Percentiles rank a stretch among this genome's conserved stretches.
phyloP scores from a whole-genome alignment of 164 flowering plant species.

The Vitis vinifera region DNA sequence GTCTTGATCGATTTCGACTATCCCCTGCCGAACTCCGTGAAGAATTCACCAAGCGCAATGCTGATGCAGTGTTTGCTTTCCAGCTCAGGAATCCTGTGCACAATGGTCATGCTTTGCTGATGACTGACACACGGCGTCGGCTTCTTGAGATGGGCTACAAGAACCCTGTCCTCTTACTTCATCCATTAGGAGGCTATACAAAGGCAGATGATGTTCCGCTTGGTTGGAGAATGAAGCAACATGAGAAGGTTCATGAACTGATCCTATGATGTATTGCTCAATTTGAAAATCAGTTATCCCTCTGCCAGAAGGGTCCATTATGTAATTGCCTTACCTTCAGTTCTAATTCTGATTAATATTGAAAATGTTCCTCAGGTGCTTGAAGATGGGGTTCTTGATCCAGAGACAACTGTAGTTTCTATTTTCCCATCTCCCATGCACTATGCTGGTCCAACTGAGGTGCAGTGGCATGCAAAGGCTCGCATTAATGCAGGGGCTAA shows the following conservation, averaged over 20 bases:
- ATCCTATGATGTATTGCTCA: not conserved
- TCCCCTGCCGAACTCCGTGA: conserved; percentile 80
- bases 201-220: conserved; percentile 98
- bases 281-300: not conserved
- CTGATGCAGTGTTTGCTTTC: conserved; percentile 97
- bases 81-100: conserved; percentile 95
- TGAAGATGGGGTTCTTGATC: conserved; percentile 96
- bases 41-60: conserved; percentile 69
- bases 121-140: conserved; percentile 92
- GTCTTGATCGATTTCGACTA: conserved; percentile 80
- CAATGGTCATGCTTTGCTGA: conserved; percentile 97
- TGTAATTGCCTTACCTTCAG: not conserved
- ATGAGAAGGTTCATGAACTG: conserved; percentile 63
- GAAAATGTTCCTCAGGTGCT: conserved; percentile 60
- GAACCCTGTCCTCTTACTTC: conserved; percentile 87
- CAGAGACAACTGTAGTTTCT: conserved; percentile 89
- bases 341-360: conserved; percentile 7
- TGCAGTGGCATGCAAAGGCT: conserved; percentile 99
- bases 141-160: conserved; percentile 95
- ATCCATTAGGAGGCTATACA: conserved; percentile 95
- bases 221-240: conserved; percentile 92
- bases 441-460: conserved; percentile 99
- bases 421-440: conserved; percentile 99
- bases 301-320: not conserved
- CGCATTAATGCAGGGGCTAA: conserved; percentile 98